Evolutionary conservation across 768 basidiomycete species (phyloP).

Genomic region (Mycena kentingensis): DNA sequence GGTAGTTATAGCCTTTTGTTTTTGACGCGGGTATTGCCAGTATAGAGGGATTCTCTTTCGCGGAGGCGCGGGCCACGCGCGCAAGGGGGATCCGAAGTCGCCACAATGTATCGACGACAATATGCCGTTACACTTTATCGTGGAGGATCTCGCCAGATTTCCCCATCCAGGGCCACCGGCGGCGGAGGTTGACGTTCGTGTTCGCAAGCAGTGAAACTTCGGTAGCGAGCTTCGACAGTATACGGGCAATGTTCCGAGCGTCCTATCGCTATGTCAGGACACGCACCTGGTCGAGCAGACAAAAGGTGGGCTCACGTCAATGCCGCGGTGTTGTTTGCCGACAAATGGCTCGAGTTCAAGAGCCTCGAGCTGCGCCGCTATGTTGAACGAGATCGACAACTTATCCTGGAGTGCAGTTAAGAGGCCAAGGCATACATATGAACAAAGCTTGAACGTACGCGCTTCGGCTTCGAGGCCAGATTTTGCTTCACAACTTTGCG

Average conservation of each 20-base stretch:
- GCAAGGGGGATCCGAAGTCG: too few species aligned
- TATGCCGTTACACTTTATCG: conserved; percentile 25
- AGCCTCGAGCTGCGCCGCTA: conserved; percentile 72
- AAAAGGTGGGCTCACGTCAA: conserved; percentile 81
- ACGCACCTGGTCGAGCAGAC: conserved; percentile 15
- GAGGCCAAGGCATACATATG: not conserved
- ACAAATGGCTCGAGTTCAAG: conserved; percentile 75
- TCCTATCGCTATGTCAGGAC: conserved; percentile 55
- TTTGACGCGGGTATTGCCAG: too few species aligned
- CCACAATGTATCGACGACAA: not conserved
- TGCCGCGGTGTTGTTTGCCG: conserved; percentile 85
- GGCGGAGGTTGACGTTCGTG: conserved; percentile 60
- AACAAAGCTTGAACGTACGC: conserved; percentile 10
- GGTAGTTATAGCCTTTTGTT: not conserved
- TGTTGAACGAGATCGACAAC: conserved; percentile 53
- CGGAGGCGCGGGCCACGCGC: too few species aligned
- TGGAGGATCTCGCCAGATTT: conserved; percentile 68
- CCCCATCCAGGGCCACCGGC: conserved; percentile 89
- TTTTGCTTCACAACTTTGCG: conserved; percentile 52
- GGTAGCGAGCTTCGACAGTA: conserved; percentile 76
- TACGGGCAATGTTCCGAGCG: conserved; percentile 83
- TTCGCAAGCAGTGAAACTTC: conserved; percentile 73
- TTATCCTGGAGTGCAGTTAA: conserved; percentile 19
- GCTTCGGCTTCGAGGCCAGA: conserved; percentile 6
- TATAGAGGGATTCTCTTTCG: too few species aligned